phyloP scores from a whole-genome alignment of 495 filamentous ascomycete genomes.

The Cercophora newfieldiana region DNA sequence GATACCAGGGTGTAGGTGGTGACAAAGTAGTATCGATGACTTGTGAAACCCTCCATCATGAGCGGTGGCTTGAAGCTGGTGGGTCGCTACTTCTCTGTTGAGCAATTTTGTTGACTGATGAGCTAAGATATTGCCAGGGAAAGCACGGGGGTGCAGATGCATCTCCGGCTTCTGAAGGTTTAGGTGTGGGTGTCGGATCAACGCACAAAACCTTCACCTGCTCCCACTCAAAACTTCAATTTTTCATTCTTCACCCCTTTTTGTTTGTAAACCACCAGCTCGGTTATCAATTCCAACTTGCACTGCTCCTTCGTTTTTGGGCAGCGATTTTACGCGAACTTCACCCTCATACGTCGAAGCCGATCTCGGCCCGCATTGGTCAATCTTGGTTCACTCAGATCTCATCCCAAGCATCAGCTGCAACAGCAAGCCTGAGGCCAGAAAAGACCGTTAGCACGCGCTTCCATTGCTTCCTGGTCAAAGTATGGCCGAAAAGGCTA shows the following conservation, averaged over 20 bases:
- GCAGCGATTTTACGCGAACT: neutral
- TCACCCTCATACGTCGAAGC: neutral
- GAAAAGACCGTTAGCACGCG: constrained; percentile 50
- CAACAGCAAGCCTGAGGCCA: constrained; percentile 19
- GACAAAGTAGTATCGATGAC: neutral
- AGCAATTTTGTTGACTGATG: constrained; percentile 25
- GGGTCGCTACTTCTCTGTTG: constrained; percentile 6
- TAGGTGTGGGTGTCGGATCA: neutral
- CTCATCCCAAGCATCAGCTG: neutral
- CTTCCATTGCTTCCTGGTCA: constrained; percentile 54
- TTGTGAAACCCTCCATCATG: neutral
- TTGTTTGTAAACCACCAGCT: neutral
- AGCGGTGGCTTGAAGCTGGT: neutral
- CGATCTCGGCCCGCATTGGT: constrained; percentile 25
- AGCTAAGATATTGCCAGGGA: constrained; percentile 15
- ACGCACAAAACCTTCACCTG: neutral
- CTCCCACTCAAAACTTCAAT: neutral
- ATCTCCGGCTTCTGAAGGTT: neutral
- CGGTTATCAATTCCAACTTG: neutral
- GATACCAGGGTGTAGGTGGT: neutral
- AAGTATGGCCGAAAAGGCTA: constrained; percentile 43
- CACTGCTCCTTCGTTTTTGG: neutral
- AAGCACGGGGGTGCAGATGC: neutral
- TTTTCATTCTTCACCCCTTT: neutral
- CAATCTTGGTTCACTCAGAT: neutral